Base-by-base conservation (phyloP, 345 rosid species). In the Acer campestre region DNA sequence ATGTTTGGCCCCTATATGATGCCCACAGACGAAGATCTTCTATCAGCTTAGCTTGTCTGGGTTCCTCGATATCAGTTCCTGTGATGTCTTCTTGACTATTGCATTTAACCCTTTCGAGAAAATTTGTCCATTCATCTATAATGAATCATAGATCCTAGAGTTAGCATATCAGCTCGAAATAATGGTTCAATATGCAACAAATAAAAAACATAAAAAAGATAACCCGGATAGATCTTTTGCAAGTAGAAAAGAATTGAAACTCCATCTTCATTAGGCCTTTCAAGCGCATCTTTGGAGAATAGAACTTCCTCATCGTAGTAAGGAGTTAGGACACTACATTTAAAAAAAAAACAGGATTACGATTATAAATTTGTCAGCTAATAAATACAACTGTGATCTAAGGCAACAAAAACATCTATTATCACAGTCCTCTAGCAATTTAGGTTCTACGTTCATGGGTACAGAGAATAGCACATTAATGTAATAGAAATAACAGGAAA, bases 141-240 rank as follows among this genome's bases (percentile, higher is more conserved):
- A 61, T 70, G 64, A 79, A 59, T 68, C 78, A 79, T 75, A 18
- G 56, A 81, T 71, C 79, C 73, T 80, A 78, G 29, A 65, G 61
- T 67, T 40, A 53, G 81, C 62, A 78, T 69, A 64, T 67, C 76
- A 74, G 67, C 68, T 67, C 20, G 27, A 10, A 65, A 56, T 25
- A 61, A 65, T 42, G 18, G 61, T 13, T 35, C 76, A 56, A n/a
- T 48, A 78, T 56, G 70, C 61, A 68, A 4, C 10, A 14, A n/a
- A 31, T 4, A 64, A 62, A 59, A 44, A 68, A 46, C n/a, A 10
- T 58, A 35, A 70, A 77, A 72, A 77, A 79, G 67, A 38, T 63
- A 82, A 91, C 97, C 97, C 83, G 97, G 97, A 79, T 83, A 93
- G 77, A 93, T 93, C 64, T 88, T 91, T 84, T 93, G 93, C 88